Evolutionary conservation across 2,329 filamentous ascomycete species (phyloP).

Genomic region (Chaetoscypha palmicola): DNA sequence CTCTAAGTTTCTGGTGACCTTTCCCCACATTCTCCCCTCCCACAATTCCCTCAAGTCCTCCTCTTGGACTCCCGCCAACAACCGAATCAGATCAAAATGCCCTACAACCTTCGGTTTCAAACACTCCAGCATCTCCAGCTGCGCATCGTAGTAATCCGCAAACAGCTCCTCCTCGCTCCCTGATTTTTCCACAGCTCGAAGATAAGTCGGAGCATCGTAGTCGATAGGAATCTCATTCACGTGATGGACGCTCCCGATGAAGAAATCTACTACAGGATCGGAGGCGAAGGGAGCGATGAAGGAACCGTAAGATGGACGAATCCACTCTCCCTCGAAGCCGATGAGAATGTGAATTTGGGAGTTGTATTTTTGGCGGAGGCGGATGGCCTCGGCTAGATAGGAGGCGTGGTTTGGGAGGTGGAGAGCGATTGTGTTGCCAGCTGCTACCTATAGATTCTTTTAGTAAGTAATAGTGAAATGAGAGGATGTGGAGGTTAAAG

Average conservation of each 20-base stretch:
- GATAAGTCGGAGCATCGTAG: conserved; percentile 65
- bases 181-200: conserved; percentile 28
- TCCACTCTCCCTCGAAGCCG: conserved; percentile 92
- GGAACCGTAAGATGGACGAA: conserved; percentile 55
- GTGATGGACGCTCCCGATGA: conserved; percentile 90
- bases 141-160: conserved; percentile 80
- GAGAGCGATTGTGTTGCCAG: conserved; percentile 36
- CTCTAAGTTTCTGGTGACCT: conserved; percentile 65
- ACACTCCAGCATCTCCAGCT: conserved; percentile 69
- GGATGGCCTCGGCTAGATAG: conserved; percentile 69
- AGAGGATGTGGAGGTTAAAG: conserved; percentile 1
- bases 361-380: conserved; percentile 64
- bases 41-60: conserved; percentile 48
- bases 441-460: conserved; percentile 38
- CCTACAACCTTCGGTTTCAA: conserved; percentile 74
- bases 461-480: background rate
- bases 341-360: conserved; percentile 70
- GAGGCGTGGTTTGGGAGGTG: conserved; percentile 54
- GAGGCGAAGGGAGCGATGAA: conserved; percentile 53
- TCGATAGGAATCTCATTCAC: conserved; percentile 83
- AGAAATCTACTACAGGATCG: conserved; percentile 70
- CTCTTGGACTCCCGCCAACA: conserved; percentile 66
- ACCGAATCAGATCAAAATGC: conserved; percentile 85
- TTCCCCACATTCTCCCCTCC: conserved; percentile 60
- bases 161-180: conserved; percentile 67